Conservation (phyloP, 2,329 filamentous ascomycete genomes). For the Dactylellina cionopaga region DNA sequence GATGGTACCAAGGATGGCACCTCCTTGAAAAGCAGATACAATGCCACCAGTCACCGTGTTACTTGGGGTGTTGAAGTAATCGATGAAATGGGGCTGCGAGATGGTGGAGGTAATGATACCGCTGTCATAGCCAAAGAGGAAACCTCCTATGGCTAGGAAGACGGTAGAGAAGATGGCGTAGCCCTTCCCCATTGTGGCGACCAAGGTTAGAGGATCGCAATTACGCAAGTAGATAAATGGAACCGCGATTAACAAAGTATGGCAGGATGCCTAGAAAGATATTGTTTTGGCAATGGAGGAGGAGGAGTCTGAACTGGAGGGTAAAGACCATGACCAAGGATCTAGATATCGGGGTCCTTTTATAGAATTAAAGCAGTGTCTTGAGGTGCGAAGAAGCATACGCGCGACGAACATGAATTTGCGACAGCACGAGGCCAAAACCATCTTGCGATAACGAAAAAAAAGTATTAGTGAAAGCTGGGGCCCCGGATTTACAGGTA, state of each 20-base stretch:
- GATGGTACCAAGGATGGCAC: constrained; percentile 68
- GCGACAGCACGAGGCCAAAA: background rate
- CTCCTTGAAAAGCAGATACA: constrained; percentile 71
- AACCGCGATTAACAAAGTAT: background rate
- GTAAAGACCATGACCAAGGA: background rate
- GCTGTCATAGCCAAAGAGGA: constrained; percentile 64
- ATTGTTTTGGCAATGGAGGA: background rate
- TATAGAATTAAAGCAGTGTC: constrained; percentile 7
- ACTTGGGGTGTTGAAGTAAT: constrained; percentile 67
- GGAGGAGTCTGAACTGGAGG: no score
- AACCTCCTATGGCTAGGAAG: constrained; percentile 32
- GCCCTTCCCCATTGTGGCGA: constrained; percentile 22
- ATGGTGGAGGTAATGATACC: constrained; percentile 67
- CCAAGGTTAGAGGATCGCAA: background rate
- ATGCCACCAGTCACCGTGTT: constrained; percentile 70
- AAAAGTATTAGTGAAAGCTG: background rate
- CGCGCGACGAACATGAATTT: background rate
- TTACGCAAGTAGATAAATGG: no score
- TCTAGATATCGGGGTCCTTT: background rate
- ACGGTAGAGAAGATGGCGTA: constrained; percentile 24
- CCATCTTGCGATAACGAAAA: background rate
- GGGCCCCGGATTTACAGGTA: constrained; percentile 26
- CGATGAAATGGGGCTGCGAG: constrained; percentile 67
- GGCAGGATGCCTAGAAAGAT: background rate
- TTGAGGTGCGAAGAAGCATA: background rate